Base-by-base conservation (phyloP, 2,329 filamentous ascomycete species). In the Alternaria sp. region DNA sequence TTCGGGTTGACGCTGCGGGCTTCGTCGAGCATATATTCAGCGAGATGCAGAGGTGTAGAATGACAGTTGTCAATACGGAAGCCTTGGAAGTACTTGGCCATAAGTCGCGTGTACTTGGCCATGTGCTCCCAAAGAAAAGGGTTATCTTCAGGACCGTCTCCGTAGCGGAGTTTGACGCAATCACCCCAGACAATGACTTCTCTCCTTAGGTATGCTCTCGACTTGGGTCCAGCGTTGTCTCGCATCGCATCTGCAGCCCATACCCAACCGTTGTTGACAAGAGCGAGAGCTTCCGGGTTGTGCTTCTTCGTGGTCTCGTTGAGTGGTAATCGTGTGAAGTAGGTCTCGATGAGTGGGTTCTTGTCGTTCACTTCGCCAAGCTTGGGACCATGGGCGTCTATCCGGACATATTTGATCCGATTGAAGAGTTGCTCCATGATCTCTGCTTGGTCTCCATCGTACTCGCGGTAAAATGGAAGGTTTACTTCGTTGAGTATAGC, bases 101-200 rank as follows among this genome's bases (percentile, higher is more conserved):
- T 90, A 75, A 95, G 86, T 38, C 90, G 89, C 4, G 94, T 96
- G 77, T 99, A 99, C 69, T 91, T 89, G 38, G 92, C 92, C 93
- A 99, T 99, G 77, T 92, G 92, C 9, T 97, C 89, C 95, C 95
- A 99, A 9, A 99, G 83, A 83, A 89, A 99, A 0, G 95, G 94
- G 71, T 90, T 98, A 76, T 98, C 95, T 54, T 94, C 81, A 0
- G 90, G 91, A 0, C 88, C 85, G 27, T 83, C 85, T 34, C 95
- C 95, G 74, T 98, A 99, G 18, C 95, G 90, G 54, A 99, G 85
- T 83, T 99, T 99, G 64, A 98, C 95, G 76, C 96, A 99, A 76
- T 99, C 95, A 14, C 94, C 94, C 95, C 95, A 99, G 30, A 97
- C 92, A 68, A 99, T 98, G 62, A 99, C 93, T 79, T 99, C 93